These are phyloP conservation scores for Emmonsia crescens DNA, from an alignment of 2,329 filamentous ascomycete genomes.

Conservation along the genomic window DNA sequence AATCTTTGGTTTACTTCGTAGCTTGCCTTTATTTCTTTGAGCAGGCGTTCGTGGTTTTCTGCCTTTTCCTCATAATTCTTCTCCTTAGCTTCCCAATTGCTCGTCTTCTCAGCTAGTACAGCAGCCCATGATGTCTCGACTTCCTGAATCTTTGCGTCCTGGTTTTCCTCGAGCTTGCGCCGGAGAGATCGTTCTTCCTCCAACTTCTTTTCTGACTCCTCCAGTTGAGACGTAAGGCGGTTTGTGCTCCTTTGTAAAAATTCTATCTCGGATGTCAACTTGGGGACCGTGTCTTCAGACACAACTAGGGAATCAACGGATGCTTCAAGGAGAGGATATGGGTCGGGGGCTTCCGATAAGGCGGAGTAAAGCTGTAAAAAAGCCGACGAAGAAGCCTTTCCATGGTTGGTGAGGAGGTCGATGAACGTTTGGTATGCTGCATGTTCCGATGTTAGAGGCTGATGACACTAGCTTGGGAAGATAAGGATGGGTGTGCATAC, in stretches of 20 bases:
- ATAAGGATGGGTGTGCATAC: conserved; percentile 35
- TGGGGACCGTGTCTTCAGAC: conserved; percentile 84
- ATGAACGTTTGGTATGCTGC: conserved; percentile 94
- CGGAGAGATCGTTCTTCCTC: conserved; percentile 64
- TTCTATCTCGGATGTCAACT: conserved; percentile 76
- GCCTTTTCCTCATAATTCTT: conserved; percentile 83
- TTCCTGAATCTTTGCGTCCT: conserved; percentile 75
- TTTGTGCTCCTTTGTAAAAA: conserved; percentile 70
- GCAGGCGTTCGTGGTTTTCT: conserved; percentile 80
- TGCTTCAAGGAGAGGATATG: conserved; percentile 89
- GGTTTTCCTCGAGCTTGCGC: conserved; percentile 62
- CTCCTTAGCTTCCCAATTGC: conserved; percentile 94
- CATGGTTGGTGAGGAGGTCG: conserved; percentile 89
- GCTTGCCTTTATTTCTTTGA: conserved; percentile 92
- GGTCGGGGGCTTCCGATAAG: conserved; percentile 89
- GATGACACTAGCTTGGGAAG: not conserved
- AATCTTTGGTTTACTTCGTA: conserved; percentile 93
- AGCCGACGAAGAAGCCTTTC: conserved; percentile 83
- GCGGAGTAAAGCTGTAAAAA: conserved; percentile 90
- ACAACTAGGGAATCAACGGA: conserved; percentile 89
- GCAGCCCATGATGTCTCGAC: conserved; percentile 83
- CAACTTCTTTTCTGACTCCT: conserved; percentile 69
- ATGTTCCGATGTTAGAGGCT: conserved; percentile 5
- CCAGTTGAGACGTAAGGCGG: conserved; percentile 66
- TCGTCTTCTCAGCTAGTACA: conserved; percentile 82